Evolutionary conservation across 768 basidiomycete species (phyloP).

Genomic region (Tulasnella sp.): DNA sequence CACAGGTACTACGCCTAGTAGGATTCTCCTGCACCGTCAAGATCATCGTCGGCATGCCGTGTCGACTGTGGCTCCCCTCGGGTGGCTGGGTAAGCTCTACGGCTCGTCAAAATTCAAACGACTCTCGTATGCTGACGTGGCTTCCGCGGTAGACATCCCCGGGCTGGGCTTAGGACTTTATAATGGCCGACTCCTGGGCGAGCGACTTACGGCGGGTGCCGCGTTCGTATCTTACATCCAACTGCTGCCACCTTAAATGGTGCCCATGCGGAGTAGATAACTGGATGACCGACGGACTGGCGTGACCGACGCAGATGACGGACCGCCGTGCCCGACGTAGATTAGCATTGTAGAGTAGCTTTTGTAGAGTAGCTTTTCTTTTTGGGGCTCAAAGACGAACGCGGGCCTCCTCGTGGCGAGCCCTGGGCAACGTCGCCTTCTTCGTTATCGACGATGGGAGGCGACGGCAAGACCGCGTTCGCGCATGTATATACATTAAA

Average conservation of each 20-base stretch:
- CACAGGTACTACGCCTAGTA: too few relatives aligned
- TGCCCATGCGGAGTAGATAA: background rate
- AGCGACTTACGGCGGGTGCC: background rate
- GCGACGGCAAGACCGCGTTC: too few relatives aligned
- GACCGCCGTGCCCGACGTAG: background rate
- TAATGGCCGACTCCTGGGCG: background rate
- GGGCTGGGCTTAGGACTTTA: background rate
- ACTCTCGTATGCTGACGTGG: background rate
- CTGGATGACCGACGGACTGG: background rate
- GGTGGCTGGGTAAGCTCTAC: background rate
- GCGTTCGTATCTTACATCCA: background rate
- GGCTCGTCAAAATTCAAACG: background rate
- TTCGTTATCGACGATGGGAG: background rate
- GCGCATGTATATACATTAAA: too few relatives aligned
- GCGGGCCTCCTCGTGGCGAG: slow-evolving; percentile 1
- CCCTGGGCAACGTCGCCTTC: background rate
- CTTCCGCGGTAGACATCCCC: background rate
- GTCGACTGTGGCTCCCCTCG: background rate
- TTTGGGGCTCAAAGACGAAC: background rate
- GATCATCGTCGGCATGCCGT: too few relatives aligned
- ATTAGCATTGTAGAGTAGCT: background rate
- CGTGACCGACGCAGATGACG: background rate
- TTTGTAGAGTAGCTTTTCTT: too few relatives aligned
- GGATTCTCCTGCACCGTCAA: too few relatives aligned
- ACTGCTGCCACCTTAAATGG: too few relatives aligned